Conservation (phyloP, 805 yeast species). For the Wickerhamomyces tratensis region DNA sequence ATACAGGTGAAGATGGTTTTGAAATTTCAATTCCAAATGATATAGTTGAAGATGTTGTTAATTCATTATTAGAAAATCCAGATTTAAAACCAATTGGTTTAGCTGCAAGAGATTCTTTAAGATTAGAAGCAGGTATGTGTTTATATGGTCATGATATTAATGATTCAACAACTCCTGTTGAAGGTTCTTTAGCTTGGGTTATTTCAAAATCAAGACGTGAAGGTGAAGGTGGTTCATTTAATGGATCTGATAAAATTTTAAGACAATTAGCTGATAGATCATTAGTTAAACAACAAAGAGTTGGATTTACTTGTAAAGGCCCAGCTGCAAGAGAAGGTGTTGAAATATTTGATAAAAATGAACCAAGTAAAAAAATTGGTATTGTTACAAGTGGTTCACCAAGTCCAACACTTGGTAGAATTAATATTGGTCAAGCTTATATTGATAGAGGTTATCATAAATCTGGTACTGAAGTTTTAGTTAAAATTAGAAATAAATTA, state of each 20-base stretch:
- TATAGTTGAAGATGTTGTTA: slow-evolving; percentile 51
- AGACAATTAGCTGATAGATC: slow-evolving; percentile 62
- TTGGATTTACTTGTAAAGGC: slow-evolving; percentile 65
- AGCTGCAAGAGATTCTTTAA: slow-evolving; percentile 95
- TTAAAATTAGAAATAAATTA: slow-evolving; percentile 76
- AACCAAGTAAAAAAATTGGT: slow-evolving; percentile 42
- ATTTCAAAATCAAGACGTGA: slow-evolving; percentile 72
- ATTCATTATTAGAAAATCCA: slow-evolving; percentile 41
- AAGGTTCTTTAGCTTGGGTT: slow-evolving; percentile 85
- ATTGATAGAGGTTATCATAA: slow-evolving; percentile 63
- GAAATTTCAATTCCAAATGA: slow-evolving; percentile 72
- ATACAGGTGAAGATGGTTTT: slow-evolving; percentile 98
- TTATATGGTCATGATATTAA: slow-evolving; percentile 87
- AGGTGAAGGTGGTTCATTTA: slow-evolving; percentile 40
- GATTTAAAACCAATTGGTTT: slow-evolving; percentile 81
- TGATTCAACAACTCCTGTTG: slow-evolving; percentile 76
- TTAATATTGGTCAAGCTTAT: slow-evolving; percentile 90
- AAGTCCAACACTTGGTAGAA: slow-evolving; percentile 58
- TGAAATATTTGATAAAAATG: slow-evolving; percentile 47
- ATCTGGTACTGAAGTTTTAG: slow-evolving; percentile 59
- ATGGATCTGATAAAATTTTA: slow-evolving; percentile 66
- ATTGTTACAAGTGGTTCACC: slow-evolving; percentile 50
- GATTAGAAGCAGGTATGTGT: slow-evolving; percentile 98
- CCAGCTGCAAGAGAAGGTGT: slow-evolving; percentile 89
- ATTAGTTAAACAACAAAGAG: slow-evolving; percentile 47